These are phyloP conservation scores for Termitomyces sp. DNA, from an alignment of 768 basidiomycete species.

Conservation along the genomic window DNA sequence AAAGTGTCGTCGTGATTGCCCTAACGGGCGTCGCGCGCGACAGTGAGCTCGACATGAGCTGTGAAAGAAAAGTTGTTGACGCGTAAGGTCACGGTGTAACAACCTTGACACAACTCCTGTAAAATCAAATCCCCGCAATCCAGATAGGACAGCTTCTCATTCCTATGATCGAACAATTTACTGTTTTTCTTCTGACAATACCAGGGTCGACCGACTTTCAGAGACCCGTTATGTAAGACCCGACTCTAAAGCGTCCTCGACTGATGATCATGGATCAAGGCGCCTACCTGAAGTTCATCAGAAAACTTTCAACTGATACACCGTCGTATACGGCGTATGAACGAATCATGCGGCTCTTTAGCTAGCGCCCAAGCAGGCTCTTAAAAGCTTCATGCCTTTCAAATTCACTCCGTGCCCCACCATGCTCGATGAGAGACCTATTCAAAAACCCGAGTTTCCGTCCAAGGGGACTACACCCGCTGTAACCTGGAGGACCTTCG, in stretches of 20 bases:
- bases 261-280: neutral
- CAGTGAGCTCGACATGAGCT: conserved; percentile 17
- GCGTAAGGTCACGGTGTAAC: conserved; percentile 5
- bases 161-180: too few relatives aligned
- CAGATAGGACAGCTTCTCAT: too few relatives aligned
- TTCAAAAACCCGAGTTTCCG: neutral
- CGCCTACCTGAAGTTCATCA: neutral
- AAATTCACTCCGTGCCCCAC: neutral
- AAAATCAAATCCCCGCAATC: too few relatives aligned
- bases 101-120: neutral
- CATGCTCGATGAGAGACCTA: neutral
- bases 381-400: neutral
- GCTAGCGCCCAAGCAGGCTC: neutral
- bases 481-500: neutral
- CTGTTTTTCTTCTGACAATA: too few relatives aligned
- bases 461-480: neutral
- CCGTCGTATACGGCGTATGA: too few relatives aligned
- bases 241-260: too few relatives aligned
- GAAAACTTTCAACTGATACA: neutral
- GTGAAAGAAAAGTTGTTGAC: conserved; percentile 5
- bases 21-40: conserved; percentile 34
- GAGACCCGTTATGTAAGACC: neutral
- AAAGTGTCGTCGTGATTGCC: conserved; percentile 42
- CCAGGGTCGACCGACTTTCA: too few relatives aligned
- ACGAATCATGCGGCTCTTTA: neutral